Conservation (phyloP, 108 stramenopile species). For the Nitzschia sp. region DNA sequence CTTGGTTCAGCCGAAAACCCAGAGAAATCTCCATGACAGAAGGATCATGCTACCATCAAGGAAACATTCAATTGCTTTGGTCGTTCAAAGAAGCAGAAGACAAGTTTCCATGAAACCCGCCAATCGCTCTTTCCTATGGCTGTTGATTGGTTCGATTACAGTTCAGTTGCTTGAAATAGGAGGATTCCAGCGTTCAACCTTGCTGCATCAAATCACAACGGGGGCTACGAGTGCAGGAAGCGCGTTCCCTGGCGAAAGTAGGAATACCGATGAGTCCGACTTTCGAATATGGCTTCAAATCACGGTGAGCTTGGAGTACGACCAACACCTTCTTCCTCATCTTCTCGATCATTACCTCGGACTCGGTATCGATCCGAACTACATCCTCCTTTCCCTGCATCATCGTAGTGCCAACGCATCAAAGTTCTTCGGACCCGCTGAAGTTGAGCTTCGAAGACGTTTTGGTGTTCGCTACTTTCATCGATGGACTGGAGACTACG, state of each 20-base stretch:
- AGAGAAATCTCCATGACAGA: no score
- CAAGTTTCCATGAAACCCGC: no score
- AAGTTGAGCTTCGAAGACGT: neutral
- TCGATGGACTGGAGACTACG: neutral
- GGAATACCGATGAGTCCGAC: neutral
- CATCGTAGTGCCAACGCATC: neutral
- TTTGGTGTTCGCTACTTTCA: neutral
- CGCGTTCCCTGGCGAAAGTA: neutral
- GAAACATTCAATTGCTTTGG: no score
- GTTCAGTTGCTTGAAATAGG: neutral
- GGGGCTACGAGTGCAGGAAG: no score
- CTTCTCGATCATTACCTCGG: neutral
- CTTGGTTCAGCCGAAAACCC: no score
- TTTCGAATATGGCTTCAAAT: slow-evolving; percentile 1
- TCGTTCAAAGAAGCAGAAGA: no score
- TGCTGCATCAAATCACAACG: neutral
- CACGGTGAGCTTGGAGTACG: neutral
- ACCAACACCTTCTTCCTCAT: neutral
- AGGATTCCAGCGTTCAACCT: neutral
- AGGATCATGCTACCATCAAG: no score
- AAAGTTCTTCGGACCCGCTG: neutral
- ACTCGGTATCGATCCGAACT: neutral
- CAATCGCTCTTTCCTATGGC: neutral
- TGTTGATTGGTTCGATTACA: neutral
- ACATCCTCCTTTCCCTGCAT: neutral